Conservation (phyloP, 2,329 filamentous ascomycete genomes). For the Fusarium dimerum region DNA sequence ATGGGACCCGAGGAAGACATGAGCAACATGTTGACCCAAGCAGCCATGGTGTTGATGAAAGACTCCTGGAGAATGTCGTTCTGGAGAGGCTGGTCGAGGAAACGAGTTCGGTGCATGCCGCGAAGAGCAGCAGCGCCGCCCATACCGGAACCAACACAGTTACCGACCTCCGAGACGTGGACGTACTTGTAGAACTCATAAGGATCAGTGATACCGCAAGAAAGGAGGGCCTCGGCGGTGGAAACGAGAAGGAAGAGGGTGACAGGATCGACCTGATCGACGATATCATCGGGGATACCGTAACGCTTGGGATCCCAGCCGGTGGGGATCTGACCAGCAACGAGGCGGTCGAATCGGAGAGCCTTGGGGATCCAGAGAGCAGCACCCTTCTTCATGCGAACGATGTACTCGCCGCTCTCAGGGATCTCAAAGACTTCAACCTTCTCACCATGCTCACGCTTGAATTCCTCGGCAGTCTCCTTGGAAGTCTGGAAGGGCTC, state of each 20-base stretch:
- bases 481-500: constrained; percentile 97
- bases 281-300: constrained; percentile 95
- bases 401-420: constrained; percentile 90
- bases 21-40: constrained; percentile 99
- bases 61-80: constrained; percentile 99
- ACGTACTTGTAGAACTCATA: constrained; percentile 99
- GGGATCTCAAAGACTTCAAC: constrained; percentile 96
- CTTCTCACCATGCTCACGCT: constrained; percentile 94
- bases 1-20: constrained; percentile 96
- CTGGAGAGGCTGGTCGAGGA: constrained; percentile 93
- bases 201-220: constrained; percentile 94
- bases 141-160: constrained; percentile 98
- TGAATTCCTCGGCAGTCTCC: constrained; percentile 97
- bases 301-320: constrained; percentile 97
- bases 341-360: constrained; percentile 92
- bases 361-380: constrained; percentile 96
- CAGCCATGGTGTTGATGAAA: constrained; percentile 99
- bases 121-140: constrained; percentile 89
- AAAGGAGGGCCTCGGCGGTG: constrained; percentile 86
- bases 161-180: constrained; percentile 95
- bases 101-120: constrained; percentile 98
- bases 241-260: constrained; percentile 94
- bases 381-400: constrained; percentile 93
- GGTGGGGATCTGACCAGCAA: constrained; percentile 94
- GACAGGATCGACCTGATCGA: constrained; percentile 94